A percentile compares a stretch with the other conserved stretches of the same genome.
phyloP scores from a whole-genome alignment of 257 asterid species.

The Prunella vulgaris region DNA sequence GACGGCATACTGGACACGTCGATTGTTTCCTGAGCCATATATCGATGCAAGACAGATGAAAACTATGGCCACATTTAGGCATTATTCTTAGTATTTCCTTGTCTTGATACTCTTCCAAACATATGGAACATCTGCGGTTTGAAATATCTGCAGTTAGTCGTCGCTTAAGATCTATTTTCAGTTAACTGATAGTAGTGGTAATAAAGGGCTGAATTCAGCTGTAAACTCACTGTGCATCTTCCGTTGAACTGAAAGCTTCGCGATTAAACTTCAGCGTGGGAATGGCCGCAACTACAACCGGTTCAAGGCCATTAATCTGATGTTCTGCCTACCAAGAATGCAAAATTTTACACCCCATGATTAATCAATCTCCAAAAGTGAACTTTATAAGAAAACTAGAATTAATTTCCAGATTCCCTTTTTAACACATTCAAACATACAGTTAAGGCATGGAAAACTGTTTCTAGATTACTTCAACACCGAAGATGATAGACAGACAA shows the following conservation, averaged over 20 bases:
- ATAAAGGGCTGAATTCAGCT: not conserved
- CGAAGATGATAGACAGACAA: not conserved
- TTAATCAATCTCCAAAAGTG: not conserved
- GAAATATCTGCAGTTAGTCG: not conserved
- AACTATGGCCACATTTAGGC: slow-evolving; percentile 87
- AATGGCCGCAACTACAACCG: slow-evolving; percentile 74
- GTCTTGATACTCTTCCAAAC: slow-evolving; percentile 77
- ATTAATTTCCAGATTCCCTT: not conserved
- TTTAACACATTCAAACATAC: not conserved
- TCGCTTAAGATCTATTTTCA: not conserved
- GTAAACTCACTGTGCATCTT: slow-evolving; percentile 71
- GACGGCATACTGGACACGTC: slow-evolving; percentile 90
- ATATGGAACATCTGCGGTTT: slow-evolving; percentile 64
- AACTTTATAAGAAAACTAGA: not conserved
- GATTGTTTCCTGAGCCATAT: slow-evolving; percentile 79
- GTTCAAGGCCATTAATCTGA: slow-evolving; percentile 63
- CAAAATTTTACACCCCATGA: not conserved
- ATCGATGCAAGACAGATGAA: slow-evolving; percentile 80
- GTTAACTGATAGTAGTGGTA: not conserved
- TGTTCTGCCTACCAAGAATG: slow-evolving; percentile 56
- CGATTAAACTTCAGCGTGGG: slow-evolving; percentile 75
- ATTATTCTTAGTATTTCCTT: slow-evolving; percentile 70
- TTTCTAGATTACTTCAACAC: not conserved
- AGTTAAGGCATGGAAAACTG: not conserved
- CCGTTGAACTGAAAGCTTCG: slow-evolving; percentile 64